Conservation (phyloP, 345 rosid genomes). For the Isatis tinctoria region DNA sequence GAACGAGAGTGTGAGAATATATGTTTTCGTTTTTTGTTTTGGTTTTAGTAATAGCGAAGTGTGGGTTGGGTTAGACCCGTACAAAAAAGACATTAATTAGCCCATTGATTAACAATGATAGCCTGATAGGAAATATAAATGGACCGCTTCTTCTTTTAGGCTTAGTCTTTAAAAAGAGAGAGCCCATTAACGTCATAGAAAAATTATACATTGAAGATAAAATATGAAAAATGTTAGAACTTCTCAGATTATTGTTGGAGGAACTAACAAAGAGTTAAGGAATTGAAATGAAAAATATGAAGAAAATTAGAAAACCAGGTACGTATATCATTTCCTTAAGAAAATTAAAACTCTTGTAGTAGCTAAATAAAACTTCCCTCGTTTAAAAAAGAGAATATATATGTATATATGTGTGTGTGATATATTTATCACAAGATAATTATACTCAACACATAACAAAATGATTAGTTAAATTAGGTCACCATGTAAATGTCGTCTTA, state of each 20-base stretch:
- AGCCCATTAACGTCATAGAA: constrained; percentile 1
- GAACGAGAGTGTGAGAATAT: too few species aligned
- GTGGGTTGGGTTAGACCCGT: neutral
- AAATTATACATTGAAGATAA: neutral
- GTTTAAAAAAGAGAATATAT: too few species aligned
- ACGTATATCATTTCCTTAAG: neutral
- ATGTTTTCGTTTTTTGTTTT: too few species aligned
- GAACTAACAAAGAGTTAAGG: neutral
- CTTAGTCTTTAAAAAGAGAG: neutral
- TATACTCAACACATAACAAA: too few species aligned
- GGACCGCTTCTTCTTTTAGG: neutral
- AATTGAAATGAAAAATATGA: neutral
- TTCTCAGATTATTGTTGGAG: neutral
- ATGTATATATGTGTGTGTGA: too few species aligned
- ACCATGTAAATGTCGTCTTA: too few species aligned
- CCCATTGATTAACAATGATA: neutral
- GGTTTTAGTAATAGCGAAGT: neutral
- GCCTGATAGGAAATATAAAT: too few species aligned
- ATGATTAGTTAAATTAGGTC: too few species aligned
- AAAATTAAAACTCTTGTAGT: too few species aligned
- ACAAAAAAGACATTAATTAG: neutral
- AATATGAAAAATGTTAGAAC: too few species aligned
- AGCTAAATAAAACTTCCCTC: neutral
- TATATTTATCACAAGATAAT: too few species aligned
- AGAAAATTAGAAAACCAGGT: neutral